Conservation (phyloP, 345 rosid species). For the Heritiera fomes region DNA sequence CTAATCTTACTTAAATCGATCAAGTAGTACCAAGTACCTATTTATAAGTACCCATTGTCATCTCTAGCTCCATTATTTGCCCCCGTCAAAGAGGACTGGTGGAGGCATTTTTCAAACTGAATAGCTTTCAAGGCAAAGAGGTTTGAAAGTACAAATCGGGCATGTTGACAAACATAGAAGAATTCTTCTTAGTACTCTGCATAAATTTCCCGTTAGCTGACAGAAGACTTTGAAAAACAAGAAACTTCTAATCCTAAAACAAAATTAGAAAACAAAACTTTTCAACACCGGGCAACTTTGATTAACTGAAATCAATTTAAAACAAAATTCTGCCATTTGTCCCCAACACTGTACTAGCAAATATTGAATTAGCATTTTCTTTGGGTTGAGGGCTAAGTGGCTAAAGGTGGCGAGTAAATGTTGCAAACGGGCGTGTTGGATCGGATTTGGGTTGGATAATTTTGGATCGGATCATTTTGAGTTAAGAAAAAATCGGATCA, state of each 20-base stretch:
- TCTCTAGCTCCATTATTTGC: not conserved
- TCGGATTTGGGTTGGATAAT: too few species aligned
- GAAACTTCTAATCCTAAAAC: not conserved
- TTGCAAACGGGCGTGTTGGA: too few species aligned
- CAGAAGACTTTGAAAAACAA: constrained; percentile 9
- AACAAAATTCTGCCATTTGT: not conserved
- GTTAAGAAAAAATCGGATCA: too few species aligned
- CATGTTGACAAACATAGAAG: not conserved
- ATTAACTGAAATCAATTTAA: not conserved
- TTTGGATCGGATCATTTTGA: too few species aligned
- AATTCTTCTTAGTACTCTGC: not conserved
- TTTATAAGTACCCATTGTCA: too few species aligned
- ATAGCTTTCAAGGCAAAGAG: not conserved
- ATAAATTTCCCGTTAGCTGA: not conserved
- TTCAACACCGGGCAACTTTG: not conserved
- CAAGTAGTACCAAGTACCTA: too few species aligned
- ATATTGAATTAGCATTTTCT: not conserved
- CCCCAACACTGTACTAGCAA: not conserved
- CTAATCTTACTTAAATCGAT: too few species aligned
- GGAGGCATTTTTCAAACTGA: not conserved
- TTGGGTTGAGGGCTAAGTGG: not conserved
- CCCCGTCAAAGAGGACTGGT: not conserved
- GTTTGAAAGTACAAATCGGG: not conserved
- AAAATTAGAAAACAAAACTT: not conserved
- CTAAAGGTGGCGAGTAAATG: too few species aligned